Evolutionary conservation across 2,329 filamentous ascomycete species (phyloP).

Genomic region (Microascus cirrosus): DNA sequence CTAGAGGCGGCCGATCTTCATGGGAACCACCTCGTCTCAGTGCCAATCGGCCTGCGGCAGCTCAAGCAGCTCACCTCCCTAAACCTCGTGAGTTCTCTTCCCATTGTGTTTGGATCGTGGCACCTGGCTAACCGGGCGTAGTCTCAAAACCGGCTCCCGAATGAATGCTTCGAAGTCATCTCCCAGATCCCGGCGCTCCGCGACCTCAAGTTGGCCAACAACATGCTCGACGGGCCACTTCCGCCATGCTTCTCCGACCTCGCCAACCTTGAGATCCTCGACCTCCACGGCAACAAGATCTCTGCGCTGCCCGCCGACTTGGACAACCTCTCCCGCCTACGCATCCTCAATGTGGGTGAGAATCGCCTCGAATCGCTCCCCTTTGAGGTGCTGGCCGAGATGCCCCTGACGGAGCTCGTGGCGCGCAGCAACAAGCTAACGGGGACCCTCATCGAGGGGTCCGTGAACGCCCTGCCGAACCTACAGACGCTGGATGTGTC

Average conservation of each 20-base stretch:
- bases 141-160: slow-evolving; percentile 73
- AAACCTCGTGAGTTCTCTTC: slow-evolving; percentile 54
- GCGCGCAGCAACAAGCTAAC: slow-evolving; percentile 69
- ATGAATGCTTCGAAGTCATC: slow-evolving; percentile 61
- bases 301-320: slow-evolving; percentile 58
- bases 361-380: slow-evolving; percentile 66
- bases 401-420: slow-evolving; percentile 64
- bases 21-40: slow-evolving; percentile 61
- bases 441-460: slow-evolving; percentile 58
- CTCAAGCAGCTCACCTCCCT: slow-evolving; percentile 66
- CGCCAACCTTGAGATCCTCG: slow-evolving; percentile 63
- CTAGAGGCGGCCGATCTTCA: slow-evolving; percentile 77
- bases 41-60: slow-evolving; percentile 67
- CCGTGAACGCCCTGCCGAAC: slow-evolving; percentile 44
- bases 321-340: slow-evolving; percentile 55
- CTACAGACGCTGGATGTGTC: slow-evolving; percentile 71
- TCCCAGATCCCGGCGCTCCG: slow-evolving; percentile 60
- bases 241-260: slow-evolving; percentile 53
- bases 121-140: slow-evolving; percentile 16
- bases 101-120: not conserved
- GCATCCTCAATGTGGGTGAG: slow-evolving; percentile 66
- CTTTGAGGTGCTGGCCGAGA: slow-evolving; percentile 52
- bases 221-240: slow-evolving; percentile 59
- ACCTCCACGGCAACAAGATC: slow-evolving; percentile 72
- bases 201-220: slow-evolving; percentile 74